Evolutionary conservation across 345 rosid species (phyloP).

Genomic region (Gynandropsis gynandra): DNA sequence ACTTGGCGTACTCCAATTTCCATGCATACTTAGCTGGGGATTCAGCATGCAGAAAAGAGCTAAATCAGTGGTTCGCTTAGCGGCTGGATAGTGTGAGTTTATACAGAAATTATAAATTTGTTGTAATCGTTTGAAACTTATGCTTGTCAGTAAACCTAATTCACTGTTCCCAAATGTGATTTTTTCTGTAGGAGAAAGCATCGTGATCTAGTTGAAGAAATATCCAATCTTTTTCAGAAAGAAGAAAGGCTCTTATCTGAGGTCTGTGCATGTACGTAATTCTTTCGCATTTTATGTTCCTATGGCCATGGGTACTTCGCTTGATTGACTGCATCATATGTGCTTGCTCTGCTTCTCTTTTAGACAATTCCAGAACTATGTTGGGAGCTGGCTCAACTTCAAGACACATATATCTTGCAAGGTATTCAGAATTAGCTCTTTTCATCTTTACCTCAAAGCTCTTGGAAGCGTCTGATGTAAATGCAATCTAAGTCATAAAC

Average conservation of each 20-base stretch:
- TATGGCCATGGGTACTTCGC: too few species aligned
- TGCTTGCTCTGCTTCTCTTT: slow-evolving; percentile 15
- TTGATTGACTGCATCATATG: slow-evolving; percentile 4
- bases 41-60: slow-evolving; percentile 71
- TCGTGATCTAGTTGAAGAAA: slow-evolving; percentile 73
- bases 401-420: too few species aligned
- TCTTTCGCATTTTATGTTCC: too few species aligned
- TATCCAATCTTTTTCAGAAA: slow-evolving; percentile 68
- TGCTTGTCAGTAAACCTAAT: neutral
- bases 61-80: slow-evolving; percentile 85
- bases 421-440: too few species aligned
- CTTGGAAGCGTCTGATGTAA: too few species aligned
- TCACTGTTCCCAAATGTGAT: slow-evolving; percentile 4
- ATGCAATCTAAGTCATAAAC: too few species aligned
- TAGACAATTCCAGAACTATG: slow-evolving; percentile 92
- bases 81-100: slow-evolving; percentile 76
- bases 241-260: too few species aligned
- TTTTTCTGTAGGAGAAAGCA: slow-evolving; percentile 65
- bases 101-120: slow-evolving; percentile 2
- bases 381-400: slow-evolving; percentile 96
- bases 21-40: slow-evolving; percentile 84
- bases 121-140: neutral
- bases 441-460: too few species aligned
- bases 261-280: too few species aligned
- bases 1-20: slow-evolving; percentile 86